Percentiles rank a stretch among this genome's conserved stretches.
These are phyloP conservation scores for Metschnikowia reukaufii DNA, from an alignment of 805 yeast genomes.

Conservation along the genomic window DNA sequence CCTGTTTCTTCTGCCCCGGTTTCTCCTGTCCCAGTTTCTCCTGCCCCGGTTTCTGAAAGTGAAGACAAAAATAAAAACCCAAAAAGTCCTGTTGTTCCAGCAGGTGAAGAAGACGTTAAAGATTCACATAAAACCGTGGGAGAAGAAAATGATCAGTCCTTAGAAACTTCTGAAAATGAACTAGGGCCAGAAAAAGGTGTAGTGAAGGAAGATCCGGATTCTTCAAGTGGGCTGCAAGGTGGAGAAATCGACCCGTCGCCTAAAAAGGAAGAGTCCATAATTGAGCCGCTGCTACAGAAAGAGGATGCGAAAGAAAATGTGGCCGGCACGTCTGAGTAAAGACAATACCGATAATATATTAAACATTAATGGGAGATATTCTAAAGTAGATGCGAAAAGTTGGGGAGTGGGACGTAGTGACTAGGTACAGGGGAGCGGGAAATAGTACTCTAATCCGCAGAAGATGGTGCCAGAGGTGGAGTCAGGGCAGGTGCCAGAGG, in stretches of 20 bases:
- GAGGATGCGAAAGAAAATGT: not conserved
- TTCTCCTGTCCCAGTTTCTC: too few relatives aligned
- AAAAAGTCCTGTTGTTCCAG: too few relatives aligned
- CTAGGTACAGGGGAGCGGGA: not conserved
- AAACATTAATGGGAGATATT: not conserved
- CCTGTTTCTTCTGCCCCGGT: too few relatives aligned
- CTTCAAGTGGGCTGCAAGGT: too few relatives aligned
- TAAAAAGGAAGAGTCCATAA: not conserved
- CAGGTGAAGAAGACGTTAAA: too few relatives aligned
- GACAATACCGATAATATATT: not conserved
- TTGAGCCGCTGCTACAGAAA: not conserved
- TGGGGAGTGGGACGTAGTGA: not conserved
- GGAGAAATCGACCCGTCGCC: too few relatives aligned
- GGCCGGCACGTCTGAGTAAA: not conserved
- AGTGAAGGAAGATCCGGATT: not conserved
- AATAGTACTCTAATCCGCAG: not conserved
- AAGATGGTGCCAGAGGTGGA: not conserved
- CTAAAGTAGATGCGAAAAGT: not conserved
- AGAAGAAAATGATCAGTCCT: not conserved
- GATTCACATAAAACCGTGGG: not conserved
- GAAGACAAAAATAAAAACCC: too few relatives aligned
- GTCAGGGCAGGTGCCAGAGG: not conserved
- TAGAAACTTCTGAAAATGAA: not conserved
- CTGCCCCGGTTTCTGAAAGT: too few relatives aligned
- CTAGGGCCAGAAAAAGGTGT: not conserved